Conservation (phyloP, 345 rosid species). For the Syzygium aqueum region DNA sequence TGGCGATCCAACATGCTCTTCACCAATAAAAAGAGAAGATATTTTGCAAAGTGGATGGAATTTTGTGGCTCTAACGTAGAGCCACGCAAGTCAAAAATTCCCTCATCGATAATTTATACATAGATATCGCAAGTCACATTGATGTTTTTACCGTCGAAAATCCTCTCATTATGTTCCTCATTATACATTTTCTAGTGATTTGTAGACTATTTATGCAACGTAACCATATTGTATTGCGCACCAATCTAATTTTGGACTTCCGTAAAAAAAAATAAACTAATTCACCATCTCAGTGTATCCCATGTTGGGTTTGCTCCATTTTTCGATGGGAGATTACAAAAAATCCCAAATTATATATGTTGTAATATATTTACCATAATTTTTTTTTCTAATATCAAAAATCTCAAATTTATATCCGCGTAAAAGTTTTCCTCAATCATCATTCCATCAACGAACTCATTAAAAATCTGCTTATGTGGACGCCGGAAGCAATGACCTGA, state of each 20-base stretch:
- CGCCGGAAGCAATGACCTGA: too few species aligned
- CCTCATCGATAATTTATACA: background rate
- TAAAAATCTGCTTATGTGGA: too few species aligned
- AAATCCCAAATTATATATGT: too few species aligned
- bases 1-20: background rate
- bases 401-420: too few species aligned
- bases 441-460: too few species aligned
- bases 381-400: too few species aligned
- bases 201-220: background rate
- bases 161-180: too few species aligned
- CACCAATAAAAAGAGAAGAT: background rate
- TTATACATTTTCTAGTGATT: background rate
- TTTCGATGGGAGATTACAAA: too few species aligned
- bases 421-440: too few species aligned
- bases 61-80: background rate
- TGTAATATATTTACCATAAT: too few species aligned
- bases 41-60: background rate
- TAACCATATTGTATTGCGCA: background rate
- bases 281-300: background rate
- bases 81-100: background rate
- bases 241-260: background rate
- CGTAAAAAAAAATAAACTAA: background rate
- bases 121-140: fast-evolving
- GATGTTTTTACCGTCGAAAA: background rate
- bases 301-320: background rate